These are phyloP conservation scores for Penicillium samsonianum DNA, from an alignment of 495 filamentous ascomycete genomes.

Conservation along the genomic window DNA sequence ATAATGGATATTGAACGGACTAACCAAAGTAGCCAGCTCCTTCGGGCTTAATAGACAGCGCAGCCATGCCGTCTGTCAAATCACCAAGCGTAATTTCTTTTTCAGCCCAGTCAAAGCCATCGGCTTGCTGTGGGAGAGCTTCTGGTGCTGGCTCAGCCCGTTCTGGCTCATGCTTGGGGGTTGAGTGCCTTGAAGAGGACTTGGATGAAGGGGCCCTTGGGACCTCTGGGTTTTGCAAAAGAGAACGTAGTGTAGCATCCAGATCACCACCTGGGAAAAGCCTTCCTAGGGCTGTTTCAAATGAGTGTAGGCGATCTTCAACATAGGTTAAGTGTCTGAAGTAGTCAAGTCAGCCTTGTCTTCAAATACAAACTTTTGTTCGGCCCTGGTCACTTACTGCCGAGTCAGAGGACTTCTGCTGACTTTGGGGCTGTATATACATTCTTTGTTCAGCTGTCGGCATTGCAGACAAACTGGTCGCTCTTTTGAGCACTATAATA, in stretches of 20 bases:
- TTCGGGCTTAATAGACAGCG: conserved; percentile 51
- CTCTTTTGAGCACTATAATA: conserved; percentile 50
- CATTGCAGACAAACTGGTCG: conserved; percentile 48
- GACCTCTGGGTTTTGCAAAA: conserved; percentile 44
- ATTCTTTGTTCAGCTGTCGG: conserved; percentile 46
- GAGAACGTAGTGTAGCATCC: conserved; percentile 47
- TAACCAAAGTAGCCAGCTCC: conserved; percentile 54
- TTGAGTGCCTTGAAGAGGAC: conserved; percentile 43
- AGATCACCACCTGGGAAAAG: conserved; percentile 50
- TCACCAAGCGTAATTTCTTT: conserved; percentile 47
- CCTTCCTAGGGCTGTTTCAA: conserved; percentile 47
- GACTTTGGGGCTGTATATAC: conserved; percentile 52
- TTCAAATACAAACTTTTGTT: not conserved
- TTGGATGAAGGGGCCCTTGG: conserved; percentile 39
- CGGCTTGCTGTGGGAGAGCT: conserved; percentile 50
- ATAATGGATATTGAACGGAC: conserved; percentile 6
- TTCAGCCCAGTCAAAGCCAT: conserved; percentile 57
- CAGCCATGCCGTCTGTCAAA: conserved; percentile 55
- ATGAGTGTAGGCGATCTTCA: conserved; percentile 49
- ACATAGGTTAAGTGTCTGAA: conserved; percentile 50
- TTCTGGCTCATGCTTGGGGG: conserved; percentile 39
- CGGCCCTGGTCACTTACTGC: conserved; percentile 35
- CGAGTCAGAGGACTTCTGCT: conserved; percentile 50
- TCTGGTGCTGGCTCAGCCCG: conserved; percentile 45
- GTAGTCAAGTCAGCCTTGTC: conserved; percentile 15